A percentile compares a stretch with the other conserved stretches of the same genome.
These are phyloP conservation scores for Gnaphalium uliginosum DNA, from an alignment of 129 eudicot species.

Conservation along the genomic window DNA sequence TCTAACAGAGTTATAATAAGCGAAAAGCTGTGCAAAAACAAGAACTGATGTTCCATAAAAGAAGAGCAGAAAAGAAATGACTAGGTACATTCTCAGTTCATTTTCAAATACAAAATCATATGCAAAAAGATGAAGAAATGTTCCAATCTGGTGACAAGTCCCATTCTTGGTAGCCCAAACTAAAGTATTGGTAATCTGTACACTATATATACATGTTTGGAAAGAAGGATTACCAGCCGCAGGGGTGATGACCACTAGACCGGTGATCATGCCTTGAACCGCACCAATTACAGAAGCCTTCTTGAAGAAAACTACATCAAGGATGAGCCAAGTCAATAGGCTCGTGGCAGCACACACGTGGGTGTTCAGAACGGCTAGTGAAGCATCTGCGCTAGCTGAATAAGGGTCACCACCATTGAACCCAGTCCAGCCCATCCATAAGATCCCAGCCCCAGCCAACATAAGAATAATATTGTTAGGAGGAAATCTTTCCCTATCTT, in stretches of 20 bases:
- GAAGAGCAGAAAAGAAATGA: slow-evolving; percentile 10
- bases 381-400: slow-evolving; percentile 45
- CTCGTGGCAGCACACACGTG: slow-evolving; percentile 64
- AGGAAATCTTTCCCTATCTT: slow-evolving; percentile 60
- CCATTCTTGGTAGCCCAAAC: slow-evolving; percentile 9
- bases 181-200: neutral
- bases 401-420: slow-evolving; percentile 74
- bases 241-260: slow-evolving; percentile 58
- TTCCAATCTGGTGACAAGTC: slow-evolving; percentile 19
- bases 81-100: slow-evolving; percentile 23
- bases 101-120: slow-evolving; percentile 24
- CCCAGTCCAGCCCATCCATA: slow-evolving; percentile 77
- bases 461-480: slow-evolving; percentile 60
- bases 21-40: slow-evolving; percentile 8
- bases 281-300: slow-evolving; percentile 65
- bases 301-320: slow-evolving; percentile 45
- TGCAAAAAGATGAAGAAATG: slow-evolving; percentile 22
- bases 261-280: slow-evolving; percentile 71
- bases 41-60: slow-evolving; percentile 16
- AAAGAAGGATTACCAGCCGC: slow-evolving; percentile 48
- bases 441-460: slow-evolving; percentile 63
- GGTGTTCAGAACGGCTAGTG: slow-evolving; percentile 58
- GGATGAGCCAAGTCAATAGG: slow-evolving; percentile 55
- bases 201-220: neutral
- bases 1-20: neutral